phyloP scores from a whole-genome alignment of 495 filamentous ascomycete genomes.

The Hypoxylon fragiforme region DNA sequence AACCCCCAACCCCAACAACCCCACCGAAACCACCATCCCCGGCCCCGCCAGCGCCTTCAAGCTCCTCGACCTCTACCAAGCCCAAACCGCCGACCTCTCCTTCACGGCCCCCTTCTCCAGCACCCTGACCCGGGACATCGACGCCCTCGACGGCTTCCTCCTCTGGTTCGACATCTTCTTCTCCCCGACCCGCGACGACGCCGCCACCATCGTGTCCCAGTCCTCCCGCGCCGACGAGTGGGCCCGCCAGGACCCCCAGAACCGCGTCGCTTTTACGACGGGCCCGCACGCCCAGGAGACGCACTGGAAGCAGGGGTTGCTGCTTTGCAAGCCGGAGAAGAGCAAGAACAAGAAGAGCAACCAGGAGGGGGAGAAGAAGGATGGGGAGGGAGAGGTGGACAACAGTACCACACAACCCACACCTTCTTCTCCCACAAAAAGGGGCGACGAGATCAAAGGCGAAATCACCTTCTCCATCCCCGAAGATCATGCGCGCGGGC shows the following conservation, averaged over 20 bases:
- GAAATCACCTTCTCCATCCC: conserved; percentile 52
- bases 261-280: conserved; percentile 71
- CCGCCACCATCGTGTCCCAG: conserved; percentile 2
- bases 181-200: conserved; percentile 42
- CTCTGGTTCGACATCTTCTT: conserved; percentile 85
- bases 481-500: conserved; percentile 52
- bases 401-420: too few relatives aligned
- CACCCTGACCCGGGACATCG: conserved; percentile 51
- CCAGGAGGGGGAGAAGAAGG: not conserved
- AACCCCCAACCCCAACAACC: not conserved
- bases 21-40: conserved; percentile 67
- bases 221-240: conserved; percentile 6
- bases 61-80: conserved; percentile 81
- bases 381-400: too few relatives aligned
- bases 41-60: conserved; percentile 72
- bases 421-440: conserved; percentile 33
- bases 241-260: conserved; percentile 38
- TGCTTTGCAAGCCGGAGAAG: conserved; percentile 43
- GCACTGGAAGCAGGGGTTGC: conserved; percentile 85
- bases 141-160: conserved; percentile 72
- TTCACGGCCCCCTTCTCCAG: conserved; percentile 69
- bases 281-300: conserved; percentile 77
- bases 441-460: conserved; percentile 45
- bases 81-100: conserved; percentile 70
- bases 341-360: not conserved